Evolutionary conservation across 768 basidiomycete genomes (phyloP), one percentile per base, ranked within the genome.

Genomic region (Psilocybe cubensis): DNA sequence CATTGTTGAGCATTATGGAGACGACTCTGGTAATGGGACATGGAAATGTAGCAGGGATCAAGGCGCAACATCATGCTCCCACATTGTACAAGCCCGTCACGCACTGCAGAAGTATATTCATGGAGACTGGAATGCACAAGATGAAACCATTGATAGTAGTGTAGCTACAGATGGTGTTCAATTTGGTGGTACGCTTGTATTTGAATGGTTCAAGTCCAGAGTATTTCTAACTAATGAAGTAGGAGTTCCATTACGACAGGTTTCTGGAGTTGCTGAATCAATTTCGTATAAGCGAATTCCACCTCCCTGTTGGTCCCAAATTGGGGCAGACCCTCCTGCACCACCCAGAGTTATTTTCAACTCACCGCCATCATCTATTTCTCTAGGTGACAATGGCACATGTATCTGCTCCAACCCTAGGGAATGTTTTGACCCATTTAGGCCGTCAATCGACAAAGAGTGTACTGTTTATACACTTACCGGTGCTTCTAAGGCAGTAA

Each of bases 391-490:
- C 9, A 21, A 8, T 25, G 40, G 43, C 10, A 35, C 46, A 0
- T 56, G 61, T 14, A 43, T 44, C 4, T 67, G 66, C 41, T 54
- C 59, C 17, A 64, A 61, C 38, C 9, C 41, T 9, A 9, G 48
- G 1, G 56, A 54, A 12, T 23, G 62, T 17, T 43, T 44, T 14
- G 46, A 5, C 40, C 40, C 12, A 17, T 14, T 41, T 14, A 20
- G 5, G 5, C 17, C 5, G 20, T 41, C 4, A 14, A 5, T 4
- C 40, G 40, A 35, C 28, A 33, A n/a, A 23, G n/a, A 29, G 6
- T 64, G 63, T 33, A 48, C 41, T 5, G 17, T 68, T 7, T 66
- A 64, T 29, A 60, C 57, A 1, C 24, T 65, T 20, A 29, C 50
- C 4, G 47, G 48, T 0, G 54, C 62, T 3, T 25, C 25, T n/a